A percentile compares a stretch with the other conserved stretches of the same genome.
Conservation (phyloP, 108 stramenopile species). For the Discostella pseudostelligera region DNA sequence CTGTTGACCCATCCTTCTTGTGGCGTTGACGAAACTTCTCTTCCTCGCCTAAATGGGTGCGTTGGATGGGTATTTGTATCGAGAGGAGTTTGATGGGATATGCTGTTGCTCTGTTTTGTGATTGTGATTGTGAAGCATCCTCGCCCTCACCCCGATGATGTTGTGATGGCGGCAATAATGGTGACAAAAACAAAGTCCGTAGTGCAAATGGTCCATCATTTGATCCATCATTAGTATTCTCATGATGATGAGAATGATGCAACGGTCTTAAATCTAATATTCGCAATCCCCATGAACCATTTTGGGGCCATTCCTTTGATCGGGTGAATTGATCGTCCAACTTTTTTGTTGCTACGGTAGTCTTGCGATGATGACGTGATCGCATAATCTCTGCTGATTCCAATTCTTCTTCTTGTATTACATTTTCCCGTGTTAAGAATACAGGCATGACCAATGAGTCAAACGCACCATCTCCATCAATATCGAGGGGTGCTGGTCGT, state of each 20-base stretch:
- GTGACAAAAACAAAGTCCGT: conserved; percentile 52
- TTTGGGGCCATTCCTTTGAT: conserved; percentile 14
- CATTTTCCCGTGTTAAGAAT: conserved; percentile 21
- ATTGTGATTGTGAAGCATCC: background rate
- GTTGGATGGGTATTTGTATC: conserved; percentile 41
- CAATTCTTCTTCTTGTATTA: background rate
- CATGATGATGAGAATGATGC: conserved; percentile 24
- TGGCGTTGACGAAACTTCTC: conserved; percentile 45
- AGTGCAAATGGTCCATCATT: conserved; percentile 65
- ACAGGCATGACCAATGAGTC: conserved; percentile 69
- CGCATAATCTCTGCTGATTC: background rate
- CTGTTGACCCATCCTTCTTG: conserved; percentile 15
- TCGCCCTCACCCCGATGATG: conserved; percentile 11
- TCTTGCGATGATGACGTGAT: background rate
- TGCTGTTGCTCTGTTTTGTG: background rate
- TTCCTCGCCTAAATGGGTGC: conserved; percentile 42
- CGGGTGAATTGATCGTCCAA: conserved; percentile 8
- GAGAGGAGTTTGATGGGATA: conserved; percentile 36
- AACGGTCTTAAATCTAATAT: conserved; percentile 73
- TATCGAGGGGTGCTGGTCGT: conserved; percentile 60
- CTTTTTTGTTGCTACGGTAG: background rate
- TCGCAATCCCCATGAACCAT: conserved; percentile 52
- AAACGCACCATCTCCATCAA: conserved; percentile 81
- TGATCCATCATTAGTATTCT: conserved; percentile 3
- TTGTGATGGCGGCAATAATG: conserved; percentile 15